These are phyloP conservation scores for Ocimum tenuiflorum DNA, from an alignment of 257 asterid species.

Conservation along the genomic window DNA sequence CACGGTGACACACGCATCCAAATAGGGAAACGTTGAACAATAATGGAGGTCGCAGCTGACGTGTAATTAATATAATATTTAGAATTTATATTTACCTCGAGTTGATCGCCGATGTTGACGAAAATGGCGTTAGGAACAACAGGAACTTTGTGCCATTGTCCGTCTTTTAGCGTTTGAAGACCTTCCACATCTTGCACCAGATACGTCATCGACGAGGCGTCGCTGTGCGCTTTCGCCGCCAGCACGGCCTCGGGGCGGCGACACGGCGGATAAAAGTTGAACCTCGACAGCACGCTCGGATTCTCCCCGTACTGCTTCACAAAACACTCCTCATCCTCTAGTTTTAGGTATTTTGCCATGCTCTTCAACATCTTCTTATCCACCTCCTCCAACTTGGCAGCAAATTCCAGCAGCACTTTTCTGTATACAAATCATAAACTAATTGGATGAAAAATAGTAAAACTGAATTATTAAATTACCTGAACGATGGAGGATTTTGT, in stretches of 20 bases:
- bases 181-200: constrained; percentile 37
- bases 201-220: constrained; percentile 29
- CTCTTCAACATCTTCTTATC: constrained; percentile 18
- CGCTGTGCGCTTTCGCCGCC: constrained; percentile 37
- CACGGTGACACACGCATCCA: too few relatives aligned
- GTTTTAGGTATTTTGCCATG: constrained; percentile 31
- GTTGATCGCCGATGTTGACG: constrained; percentile 28
- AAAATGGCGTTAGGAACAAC: constrained; percentile 24
- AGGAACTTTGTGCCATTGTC: constrained; percentile 26
- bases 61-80: too few relatives aligned
- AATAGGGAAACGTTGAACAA: too few relatives aligned
- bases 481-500: constrained; percentile 27
- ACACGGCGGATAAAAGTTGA: constrained; percentile 38
- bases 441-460: too few relatives aligned
- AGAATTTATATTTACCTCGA: too few relatives aligned
- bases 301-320: constrained; percentile 28
- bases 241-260: constrained; percentile 29
- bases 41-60: too few relatives aligned
- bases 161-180: constrained; percentile 27
- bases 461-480: too few relatives aligned
- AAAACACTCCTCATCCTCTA: constrained; percentile 29
- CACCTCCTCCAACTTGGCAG: constrained; percentile 15
- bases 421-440: constrained; percentile 10
- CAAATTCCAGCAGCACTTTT: constrained; percentile 16
- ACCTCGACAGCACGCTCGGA: constrained; percentile 23